Percentiles rank a stretch among this genome's conserved stretches.
Evolutionary conservation across 768 basidiomycete species (phyloP).

Genomic region (Boletus sp.): DNA sequence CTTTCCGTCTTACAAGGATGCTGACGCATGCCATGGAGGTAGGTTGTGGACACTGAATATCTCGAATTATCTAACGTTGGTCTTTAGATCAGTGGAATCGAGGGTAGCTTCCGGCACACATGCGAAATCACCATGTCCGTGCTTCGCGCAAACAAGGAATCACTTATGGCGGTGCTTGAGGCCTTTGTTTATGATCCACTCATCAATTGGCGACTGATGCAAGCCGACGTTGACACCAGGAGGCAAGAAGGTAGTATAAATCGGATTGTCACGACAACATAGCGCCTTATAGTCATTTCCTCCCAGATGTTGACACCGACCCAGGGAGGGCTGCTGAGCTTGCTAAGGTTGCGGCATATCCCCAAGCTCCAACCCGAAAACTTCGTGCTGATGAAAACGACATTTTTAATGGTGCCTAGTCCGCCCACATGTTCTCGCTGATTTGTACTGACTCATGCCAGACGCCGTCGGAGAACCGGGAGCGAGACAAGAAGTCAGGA

Average conservation of each 20-base stretch:
- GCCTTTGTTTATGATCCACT: conserved; percentile 98
- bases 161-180: conserved; percentile 97
- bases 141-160: conserved; percentile 94
- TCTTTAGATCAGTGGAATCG: conserved; percentile 90
- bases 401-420: conserved; percentile 76
- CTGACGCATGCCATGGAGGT: conserved; percentile 99
- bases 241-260: conserved; percentile 58
- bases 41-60: conserved; percentile 13
- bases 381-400: conserved; percentile 90
- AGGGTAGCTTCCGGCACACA: conserved; percentile 92
- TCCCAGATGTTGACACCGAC: conserved; percentile 42
- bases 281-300: not conserved
- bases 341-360: conserved; percentile 64
- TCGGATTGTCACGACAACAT: not conserved
- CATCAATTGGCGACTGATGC: conserved; percentile 94
- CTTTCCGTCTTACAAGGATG: conserved; percentile 98
- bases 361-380: conserved; percentile 77
- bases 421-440: not conserved
- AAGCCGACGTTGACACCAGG: conserved; percentile 71
- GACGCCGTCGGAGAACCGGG: conserved; percentile 49
- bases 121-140: conserved; percentile 99
- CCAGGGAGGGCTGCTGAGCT: conserved; percentile 59
- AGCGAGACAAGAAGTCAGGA: conserved; percentile 80
- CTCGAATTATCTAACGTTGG: conserved; percentile 3
- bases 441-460: conserved; percentile 15